These are phyloP conservation scores for Phytophthora sp. DNA, from an alignment of 352 stramenopile genomes.

Conservation along the genomic window DNA sequence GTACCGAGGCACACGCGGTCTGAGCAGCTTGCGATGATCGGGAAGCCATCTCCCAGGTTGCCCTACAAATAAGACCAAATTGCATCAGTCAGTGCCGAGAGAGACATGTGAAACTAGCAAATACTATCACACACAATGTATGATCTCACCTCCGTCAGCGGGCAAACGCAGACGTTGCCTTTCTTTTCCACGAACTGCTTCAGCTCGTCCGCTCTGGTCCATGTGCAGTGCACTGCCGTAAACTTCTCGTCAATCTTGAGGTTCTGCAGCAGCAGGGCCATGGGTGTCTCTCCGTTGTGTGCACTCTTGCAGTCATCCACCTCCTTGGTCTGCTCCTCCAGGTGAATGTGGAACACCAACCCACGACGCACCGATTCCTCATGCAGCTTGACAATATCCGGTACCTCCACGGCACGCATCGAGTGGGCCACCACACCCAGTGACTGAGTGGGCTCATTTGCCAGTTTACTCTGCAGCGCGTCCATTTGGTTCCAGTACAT, in stretches of 20 bases:
- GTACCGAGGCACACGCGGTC: slow-evolving; percentile 74
- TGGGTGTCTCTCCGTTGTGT: slow-evolving; percentile 60
- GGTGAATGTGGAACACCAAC: slow-evolving; percentile 74
- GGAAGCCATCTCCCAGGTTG: slow-evolving; percentile 76
- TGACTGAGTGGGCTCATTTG: slow-evolving; percentile 50
- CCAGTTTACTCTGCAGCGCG: slow-evolving; percentile 35
- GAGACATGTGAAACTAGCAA: not conserved
- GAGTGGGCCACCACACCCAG: slow-evolving; percentile 80
- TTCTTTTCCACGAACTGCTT: slow-evolving; percentile 63
- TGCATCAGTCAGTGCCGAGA: not conserved
- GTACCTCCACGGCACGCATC: slow-evolving; percentile 69
- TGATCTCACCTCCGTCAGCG: slow-evolving; percentile 65
- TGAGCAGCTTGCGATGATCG: slow-evolving; percentile 66
- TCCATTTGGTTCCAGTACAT: slow-evolving; percentile 82
- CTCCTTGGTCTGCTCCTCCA: slow-evolving; percentile 77
- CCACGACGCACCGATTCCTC: slow-evolving; percentile 66
- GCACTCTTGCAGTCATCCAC: slow-evolving; percentile 77
- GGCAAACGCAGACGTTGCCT: slow-evolving; percentile 80
- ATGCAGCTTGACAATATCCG: slow-evolving; percentile 69
- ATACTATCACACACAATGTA: too few species aligned
- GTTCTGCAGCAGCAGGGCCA: slow-evolving; percentile 70
- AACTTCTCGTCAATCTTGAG: slow-evolving; percentile 76
- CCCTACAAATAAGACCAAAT: slow-evolving; percentile 36
- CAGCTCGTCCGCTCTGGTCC: slow-evolving; percentile 63
- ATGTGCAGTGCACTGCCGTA: slow-evolving; percentile 80